Base-by-base conservation (phyloP, 2,329 filamentous ascomycete genomes). In the Epichloe aotearoae region DNA sequence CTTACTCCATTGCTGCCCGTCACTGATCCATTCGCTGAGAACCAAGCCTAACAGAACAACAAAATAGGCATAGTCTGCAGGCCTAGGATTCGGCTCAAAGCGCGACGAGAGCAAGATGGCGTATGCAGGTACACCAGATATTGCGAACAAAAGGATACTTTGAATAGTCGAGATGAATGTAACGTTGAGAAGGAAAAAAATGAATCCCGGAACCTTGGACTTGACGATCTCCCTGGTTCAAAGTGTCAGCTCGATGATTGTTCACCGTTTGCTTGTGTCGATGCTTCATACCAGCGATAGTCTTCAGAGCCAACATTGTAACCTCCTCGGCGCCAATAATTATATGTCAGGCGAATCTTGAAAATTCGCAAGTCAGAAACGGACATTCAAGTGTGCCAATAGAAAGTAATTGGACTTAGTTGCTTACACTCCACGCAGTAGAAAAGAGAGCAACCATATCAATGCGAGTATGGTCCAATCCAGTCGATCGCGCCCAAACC, bases 291-390 rank as follows among this genome's bases (percentile, higher is more conserved):
- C 82, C 93, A 98, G 69, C 93, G 80, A 66, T 98, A 98, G 67
- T 98, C 93, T 68, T 98, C 91, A 15, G 86, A 90, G 38, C 93
- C 91, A 56, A 90, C 74, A 15, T 76, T 72, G 66, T 98, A 98
- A 23, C 93, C 93, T 39, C 93, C 93, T 66, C 88, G 95, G 52
- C 93, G 84, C 83, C 86, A 95, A 71, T 96, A 98, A 69, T 98
- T 98, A 74, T 80, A 97, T 3, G 91, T 97, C 67, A 98, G 72
- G 11, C 93, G 85, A 52, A 71, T 64, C 86, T 89, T 46, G 10
- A 41, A 50, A 42, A 3, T 15, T 47, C 4, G 14, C 8, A 1
- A 26, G 37, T 37, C 30, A 40, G 19, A 14, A 15, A 49, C 47
- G 42, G 44, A 40, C 47, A 37, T 7, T 4, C n/a, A 38, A 3